Evolutionary conservation across 805 yeast genomes (phyloP), one percentile per base, ranked within the genome.

Genomic region (Nakazawaea ishiwadae): DNA sequence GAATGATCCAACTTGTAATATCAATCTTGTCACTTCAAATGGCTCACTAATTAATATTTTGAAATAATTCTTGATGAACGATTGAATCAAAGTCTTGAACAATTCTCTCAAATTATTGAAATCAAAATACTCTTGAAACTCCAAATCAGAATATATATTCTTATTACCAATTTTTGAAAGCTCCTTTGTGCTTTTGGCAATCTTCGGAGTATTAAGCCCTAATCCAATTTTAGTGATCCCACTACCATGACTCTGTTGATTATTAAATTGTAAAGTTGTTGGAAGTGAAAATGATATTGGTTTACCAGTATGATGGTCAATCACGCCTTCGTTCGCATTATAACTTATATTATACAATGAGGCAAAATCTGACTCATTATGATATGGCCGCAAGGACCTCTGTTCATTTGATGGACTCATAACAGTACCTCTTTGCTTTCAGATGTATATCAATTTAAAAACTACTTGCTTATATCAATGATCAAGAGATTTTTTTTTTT

Each of bases 11-110:
- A 86, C 83, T 59, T 93, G 98, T 43, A 89, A 62, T 20, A 90
- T 67, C 49, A 87, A 69, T 42, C 91, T 71, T 4, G 85, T 77
- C 14, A 86, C 83, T 51, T 91, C 97, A 59, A 90, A 81, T 2
- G 99, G 98, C 60, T 93, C 97, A 15, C 86, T 75, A 7, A 85
- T 56, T 24, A 88, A 59, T 34, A 81, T 77, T 45, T 79, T 79
- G 41, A 78, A 59, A 63, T 93, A 91, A 48, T 80, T 82, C 48
- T 77, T 77, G 38, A 80, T 52, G 46, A 87, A 77, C 34, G 84
- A 77, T 55, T 73, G 68, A 18, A 79, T 60, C 45, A 88, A 66
- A 31, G 79, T 76, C 40, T 71, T 67, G 4, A 80, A 48, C 26
- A 82, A 56, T 47, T 79, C 85, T 39, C 68, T 68, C 51, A 84